phyloP scores from a whole-genome alignment of 2,329 filamentous ascomycete genomes.

The Aspergillus awamori region DNA sequence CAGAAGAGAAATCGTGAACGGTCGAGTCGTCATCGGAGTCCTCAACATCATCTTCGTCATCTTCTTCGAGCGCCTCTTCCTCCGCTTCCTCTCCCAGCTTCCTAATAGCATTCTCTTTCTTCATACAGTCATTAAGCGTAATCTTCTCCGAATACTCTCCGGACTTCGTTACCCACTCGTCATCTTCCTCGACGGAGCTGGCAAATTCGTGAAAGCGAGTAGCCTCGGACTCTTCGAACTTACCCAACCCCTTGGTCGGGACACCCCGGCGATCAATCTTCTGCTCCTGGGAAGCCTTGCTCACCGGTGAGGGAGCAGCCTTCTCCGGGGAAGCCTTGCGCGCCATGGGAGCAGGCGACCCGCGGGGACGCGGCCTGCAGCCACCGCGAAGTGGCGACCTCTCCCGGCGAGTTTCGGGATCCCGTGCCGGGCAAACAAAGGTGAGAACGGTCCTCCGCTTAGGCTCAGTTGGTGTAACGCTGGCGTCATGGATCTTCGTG shows the following conservation, averaged over 20 bases:
- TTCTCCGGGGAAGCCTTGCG: conserved; percentile 33
- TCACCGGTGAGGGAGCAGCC: conserved; percentile 4
- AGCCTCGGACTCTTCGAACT: conserved; percentile 47
- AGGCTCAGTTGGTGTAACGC: conserved; percentile 29
- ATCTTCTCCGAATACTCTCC: conserved; percentile 68
- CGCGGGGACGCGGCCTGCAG: conserved; percentile 35
- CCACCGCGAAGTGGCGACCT: conserved; percentile 30
- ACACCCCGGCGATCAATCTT: conserved; percentile 29
- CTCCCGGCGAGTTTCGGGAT: conserved; percentile 31
- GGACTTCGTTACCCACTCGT: conserved; percentile 85
- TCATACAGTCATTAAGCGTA: conserved; percentile 85
- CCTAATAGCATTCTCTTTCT: conserved; percentile 86
- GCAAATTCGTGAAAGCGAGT: conserved; percentile 85
- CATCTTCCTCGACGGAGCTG: conserved; percentile 75
- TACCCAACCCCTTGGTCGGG: conserved; percentile 40
- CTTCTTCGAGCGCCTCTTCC: conserved; percentile 79
- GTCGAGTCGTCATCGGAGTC: conserved; percentile 68
- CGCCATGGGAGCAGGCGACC: conserved; percentile 46
- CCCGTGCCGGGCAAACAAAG: conserved; percentile 50
- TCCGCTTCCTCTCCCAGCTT: conserved; percentile 86
- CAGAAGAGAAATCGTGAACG: conserved; percentile 52
- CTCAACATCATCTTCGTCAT: conserved; percentile 52
- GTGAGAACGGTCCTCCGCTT: conserved; percentile 51
- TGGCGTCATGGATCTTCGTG: conserved; percentile 22
- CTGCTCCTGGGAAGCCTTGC: conserved; percentile 14